Percentiles rank a stretch among this genome's conserved stretches.
Conservation (phyloP, 352 stramenopile genomes). For the Phytophthora citricola region DNA sequence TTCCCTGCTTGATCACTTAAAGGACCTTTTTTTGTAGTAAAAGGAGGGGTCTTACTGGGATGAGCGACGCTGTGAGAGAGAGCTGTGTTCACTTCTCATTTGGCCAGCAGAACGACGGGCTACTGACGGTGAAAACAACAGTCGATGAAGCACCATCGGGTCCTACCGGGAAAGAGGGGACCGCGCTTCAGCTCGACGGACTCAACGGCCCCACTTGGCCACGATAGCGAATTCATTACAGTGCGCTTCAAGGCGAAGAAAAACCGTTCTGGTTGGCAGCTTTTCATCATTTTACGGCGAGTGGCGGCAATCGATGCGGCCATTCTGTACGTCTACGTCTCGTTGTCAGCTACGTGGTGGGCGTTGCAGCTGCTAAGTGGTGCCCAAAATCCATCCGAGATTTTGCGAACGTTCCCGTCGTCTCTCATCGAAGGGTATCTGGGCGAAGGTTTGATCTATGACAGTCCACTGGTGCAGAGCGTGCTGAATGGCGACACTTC, state of each 20-base stretch:
- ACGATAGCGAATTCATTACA: not conserved
- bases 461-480: conserved; percentile 13
- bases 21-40: no score
- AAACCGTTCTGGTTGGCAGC: not conserved
- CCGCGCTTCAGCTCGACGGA: no score
- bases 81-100: no score
- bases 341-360: not conserved
- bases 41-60: no score
- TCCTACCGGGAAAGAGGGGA: no score
- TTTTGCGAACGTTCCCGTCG: not conserved
- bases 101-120: no score
- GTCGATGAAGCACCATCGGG: no score
- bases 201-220: no score
- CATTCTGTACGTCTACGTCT: not conserved
- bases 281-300: not conserved
- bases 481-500: conserved; percentile 27
- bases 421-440: not conserved
- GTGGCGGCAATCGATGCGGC: not conserved
- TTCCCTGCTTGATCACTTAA: no score
- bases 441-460: not conserved
- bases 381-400: not conserved
- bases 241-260: not conserved
- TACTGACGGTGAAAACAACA: no score
- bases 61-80: no score
- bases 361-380: not conserved